phyloP scores from a whole-genome alignment of 1,284 basidiomycete genomes.

The Trametes hirsuta region DNA sequence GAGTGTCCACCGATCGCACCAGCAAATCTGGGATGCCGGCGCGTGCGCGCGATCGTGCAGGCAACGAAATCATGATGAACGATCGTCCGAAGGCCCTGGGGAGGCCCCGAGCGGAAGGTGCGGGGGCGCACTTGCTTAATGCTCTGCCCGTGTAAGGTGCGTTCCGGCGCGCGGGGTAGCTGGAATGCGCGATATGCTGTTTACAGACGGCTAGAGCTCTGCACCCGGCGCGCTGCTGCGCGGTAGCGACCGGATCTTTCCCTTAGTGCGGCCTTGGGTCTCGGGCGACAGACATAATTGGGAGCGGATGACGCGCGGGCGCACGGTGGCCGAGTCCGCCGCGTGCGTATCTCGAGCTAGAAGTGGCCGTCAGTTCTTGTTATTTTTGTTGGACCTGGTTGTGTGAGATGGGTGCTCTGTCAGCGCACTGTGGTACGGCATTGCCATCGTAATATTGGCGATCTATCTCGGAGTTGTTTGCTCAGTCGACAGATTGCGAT shows the following conservation, averaged over 20 bases:
- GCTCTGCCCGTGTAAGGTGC: not conserved
- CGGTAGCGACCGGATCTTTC: constrained; percentile 20
- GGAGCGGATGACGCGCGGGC: not conserved
- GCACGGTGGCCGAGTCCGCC: not conserved
- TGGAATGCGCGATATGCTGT: constrained; percentile 24
- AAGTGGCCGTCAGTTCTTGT: not conserved
- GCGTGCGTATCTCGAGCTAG: too few species aligned
- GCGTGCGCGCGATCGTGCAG: constrained; percentile 16
- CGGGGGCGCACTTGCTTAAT: constrained; percentile 13
- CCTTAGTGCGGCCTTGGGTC: constrained; percentile 14
- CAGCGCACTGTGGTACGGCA: too few species aligned
- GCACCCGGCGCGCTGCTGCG: constrained; percentile 3
- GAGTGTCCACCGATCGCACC: constrained; percentile 21
- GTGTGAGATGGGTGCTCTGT: not conserved
- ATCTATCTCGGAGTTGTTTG: too few species aligned
- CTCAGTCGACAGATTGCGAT: not conserved
- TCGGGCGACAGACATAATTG: not conserved
- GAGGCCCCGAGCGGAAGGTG: not conserved
- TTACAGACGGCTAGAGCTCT: constrained; percentile 1
- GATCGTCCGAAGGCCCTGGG: constrained; percentile 7
- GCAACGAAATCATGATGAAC: constrained; percentile 16
- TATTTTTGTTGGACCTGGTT: not conserved
- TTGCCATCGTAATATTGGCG: too few species aligned
- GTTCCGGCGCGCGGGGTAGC: constrained; percentile 6
- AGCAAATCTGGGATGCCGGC: constrained; percentile 18